These are phyloP conservation scores for Neurospora sp. DNA, from an alignment of 495 filamentous ascomycete genomes.

Conservation along the genomic window DNA sequence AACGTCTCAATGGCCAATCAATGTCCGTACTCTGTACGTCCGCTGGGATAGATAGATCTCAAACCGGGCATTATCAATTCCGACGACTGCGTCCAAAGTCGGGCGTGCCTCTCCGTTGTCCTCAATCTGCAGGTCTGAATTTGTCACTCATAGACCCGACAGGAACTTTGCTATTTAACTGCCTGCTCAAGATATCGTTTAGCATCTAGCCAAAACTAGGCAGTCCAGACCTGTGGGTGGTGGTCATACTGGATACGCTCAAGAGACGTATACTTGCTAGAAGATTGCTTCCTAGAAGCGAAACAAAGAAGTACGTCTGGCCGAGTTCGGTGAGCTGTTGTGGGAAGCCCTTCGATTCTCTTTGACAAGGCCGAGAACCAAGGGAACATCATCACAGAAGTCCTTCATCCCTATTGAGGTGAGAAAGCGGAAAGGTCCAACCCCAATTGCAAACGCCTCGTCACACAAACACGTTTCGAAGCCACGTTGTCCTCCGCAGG, in stretches of 20 bases:
- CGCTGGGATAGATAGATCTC: background rate
- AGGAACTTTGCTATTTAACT: background rate
- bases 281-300: background rate
- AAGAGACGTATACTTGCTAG: background rate
- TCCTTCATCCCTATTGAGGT: background rate
- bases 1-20: background rate
- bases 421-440: background rate
- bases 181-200: background rate
- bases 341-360: background rate
- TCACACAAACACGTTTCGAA: background rate
- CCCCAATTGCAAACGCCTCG: background rate
- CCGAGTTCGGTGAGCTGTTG: background rate
- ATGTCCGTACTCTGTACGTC: background rate
- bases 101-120: background rate
- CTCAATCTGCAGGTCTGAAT: background rate
- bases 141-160: background rate
- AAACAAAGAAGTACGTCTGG: background rate
- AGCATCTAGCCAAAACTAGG: background rate
- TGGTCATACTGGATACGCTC: background rate
- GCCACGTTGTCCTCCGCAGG: background rate
- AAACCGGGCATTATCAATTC: background rate
- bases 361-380: background rate
- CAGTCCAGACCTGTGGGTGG: background rate
- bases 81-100: background rate
- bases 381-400: background rate